Conservation (phyloP, 2,329 filamentous ascomycete genomes). For the Alternaria brassicicola region DNA sequence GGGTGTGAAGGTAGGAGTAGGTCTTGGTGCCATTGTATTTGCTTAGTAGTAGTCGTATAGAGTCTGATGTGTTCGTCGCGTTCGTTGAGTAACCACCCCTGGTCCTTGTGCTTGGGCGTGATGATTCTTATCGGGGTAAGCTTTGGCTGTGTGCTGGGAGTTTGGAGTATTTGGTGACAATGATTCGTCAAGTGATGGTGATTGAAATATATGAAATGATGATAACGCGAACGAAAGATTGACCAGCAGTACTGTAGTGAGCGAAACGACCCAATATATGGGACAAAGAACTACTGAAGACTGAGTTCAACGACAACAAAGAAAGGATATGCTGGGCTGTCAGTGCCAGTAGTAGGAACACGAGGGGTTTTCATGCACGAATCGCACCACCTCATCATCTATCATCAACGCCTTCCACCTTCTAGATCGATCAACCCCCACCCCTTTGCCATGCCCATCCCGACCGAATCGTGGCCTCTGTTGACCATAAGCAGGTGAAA, state of each 20-base stretch:
- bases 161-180: too few relatives aligned
- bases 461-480: background rate
- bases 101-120: background rate
- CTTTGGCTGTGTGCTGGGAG: too few relatives aligned
- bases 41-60: background rate
- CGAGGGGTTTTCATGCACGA: conserved; percentile 1
- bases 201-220: background rate
- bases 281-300: background rate
- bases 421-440: background rate
- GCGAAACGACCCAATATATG: background rate
- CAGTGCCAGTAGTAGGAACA: conserved; percentile 1
- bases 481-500: background rate
- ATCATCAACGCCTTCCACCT: background rate
- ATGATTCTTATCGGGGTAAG: background rate
- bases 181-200: background rate
- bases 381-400: background rate
- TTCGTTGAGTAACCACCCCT: background rate
- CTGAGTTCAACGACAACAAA: background rate
- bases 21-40: conserved; percentile 1
- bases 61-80: background rate
- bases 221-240: background rate
- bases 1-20: conserved; percentile 4
- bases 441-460: background rate
- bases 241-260: background rate
- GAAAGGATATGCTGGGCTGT: conserved; percentile 10